These are phyloP conservation scores for Tulasnella sp. DNA, from an alignment of 768 basidiomycete genomes.

Conservation along the genomic window DNA sequence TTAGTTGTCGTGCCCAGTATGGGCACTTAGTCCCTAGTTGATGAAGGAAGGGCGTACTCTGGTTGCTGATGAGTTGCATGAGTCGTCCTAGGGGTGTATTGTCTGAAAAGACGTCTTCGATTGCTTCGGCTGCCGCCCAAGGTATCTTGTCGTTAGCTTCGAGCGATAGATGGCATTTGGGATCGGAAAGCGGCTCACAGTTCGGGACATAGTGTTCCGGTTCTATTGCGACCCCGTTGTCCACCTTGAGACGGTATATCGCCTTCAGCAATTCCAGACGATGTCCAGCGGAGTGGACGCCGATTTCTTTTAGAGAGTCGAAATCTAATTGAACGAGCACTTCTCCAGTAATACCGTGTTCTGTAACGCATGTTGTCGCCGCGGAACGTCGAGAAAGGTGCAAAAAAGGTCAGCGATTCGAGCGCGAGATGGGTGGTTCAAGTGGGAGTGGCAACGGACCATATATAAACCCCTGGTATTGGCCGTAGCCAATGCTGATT, in stretches of 20 bases:
- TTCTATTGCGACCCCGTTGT: constrained; percentile 73
- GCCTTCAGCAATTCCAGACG: constrained; percentile 85
- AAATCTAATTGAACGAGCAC: constrained; percentile 75
- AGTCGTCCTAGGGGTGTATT: constrained; percentile 12
- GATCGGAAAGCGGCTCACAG: constrained; percentile 46
- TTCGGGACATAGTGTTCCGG: constrained; percentile 81
- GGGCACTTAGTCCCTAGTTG: background rate
- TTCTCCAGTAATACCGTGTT: constrained; percentile 89
- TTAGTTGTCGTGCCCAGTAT: background rate
- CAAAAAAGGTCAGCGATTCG: background rate
- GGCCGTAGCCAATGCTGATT: constrained; percentile 65
- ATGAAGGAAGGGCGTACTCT: background rate
- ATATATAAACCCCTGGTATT: constrained; percentile 76
- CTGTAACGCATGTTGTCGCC: constrained; percentile 35
- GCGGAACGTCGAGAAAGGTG: background rate
- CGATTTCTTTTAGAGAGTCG: constrained; percentile 78
- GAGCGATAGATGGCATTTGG: background rate
- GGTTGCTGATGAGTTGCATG: constrained; percentile 35
- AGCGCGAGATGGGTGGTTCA: background rate
- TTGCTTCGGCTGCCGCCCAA: constrained; percentile 44
- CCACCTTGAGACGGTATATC: constrained; percentile 82
- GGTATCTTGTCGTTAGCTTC: constrained; percentile 25
- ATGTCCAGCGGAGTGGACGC: constrained; percentile 86
- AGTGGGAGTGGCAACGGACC: constrained; percentile 41
- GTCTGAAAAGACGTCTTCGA: constrained; percentile 53